A percentile compares a stretch with the other conserved stretches of the same genome.
Conservation (phyloP, 2,329 filamentous ascomycete species). For the Magnaporthiopsis incrustans region DNA sequence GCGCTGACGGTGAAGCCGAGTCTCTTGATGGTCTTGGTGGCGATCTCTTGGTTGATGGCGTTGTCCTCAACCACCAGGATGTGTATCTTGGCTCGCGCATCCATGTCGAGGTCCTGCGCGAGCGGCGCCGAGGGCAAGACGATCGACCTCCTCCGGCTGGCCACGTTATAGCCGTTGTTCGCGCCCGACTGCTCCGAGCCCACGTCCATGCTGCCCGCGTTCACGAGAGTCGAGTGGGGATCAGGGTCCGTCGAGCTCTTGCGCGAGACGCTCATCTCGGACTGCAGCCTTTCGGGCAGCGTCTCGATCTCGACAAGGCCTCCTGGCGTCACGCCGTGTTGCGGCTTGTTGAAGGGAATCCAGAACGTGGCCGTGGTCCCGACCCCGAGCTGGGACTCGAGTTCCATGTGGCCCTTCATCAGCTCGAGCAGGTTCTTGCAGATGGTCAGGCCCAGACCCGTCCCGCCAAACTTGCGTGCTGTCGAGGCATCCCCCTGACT, state of each 20-base stretch:
- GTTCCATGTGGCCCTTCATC: conserved; percentile 67
- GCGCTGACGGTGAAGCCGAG: conserved; percentile 64
- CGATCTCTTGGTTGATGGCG: conserved; percentile 29
- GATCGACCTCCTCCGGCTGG: conserved; percentile 19
- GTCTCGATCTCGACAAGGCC: conserved; percentile 53
- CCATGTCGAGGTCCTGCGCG: conserved; percentile 40
- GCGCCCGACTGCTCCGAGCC: not conserved
- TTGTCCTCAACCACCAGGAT: conserved; percentile 80
- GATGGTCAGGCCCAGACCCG: conserved; percentile 70
- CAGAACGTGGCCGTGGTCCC: conserved; percentile 71
- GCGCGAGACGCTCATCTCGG: conserved; percentile 56
- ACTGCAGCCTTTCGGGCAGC: conserved; percentile 60
- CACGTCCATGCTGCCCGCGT: not conserved
- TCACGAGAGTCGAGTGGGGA: conserved; percentile 24
- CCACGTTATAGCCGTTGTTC: conserved; percentile 16
- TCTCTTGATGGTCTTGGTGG: conserved; percentile 65
- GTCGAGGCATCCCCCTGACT: conserved; percentile 77
- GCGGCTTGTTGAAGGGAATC: conserved; percentile 68
- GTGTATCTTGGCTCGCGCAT: conserved; percentile 55
- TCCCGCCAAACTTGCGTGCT: conserved; percentile 70
- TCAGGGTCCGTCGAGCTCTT: conserved; percentile 52
- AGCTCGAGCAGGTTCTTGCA: conserved; percentile 73
- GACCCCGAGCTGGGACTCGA: conserved; percentile 57
- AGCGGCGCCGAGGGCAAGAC: conserved; percentile 15
- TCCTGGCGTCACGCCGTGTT: conserved; percentile 32